Conservation (phyloP, 768 basidiomycete species). For the Leucocoprinus sp. region DNA sequence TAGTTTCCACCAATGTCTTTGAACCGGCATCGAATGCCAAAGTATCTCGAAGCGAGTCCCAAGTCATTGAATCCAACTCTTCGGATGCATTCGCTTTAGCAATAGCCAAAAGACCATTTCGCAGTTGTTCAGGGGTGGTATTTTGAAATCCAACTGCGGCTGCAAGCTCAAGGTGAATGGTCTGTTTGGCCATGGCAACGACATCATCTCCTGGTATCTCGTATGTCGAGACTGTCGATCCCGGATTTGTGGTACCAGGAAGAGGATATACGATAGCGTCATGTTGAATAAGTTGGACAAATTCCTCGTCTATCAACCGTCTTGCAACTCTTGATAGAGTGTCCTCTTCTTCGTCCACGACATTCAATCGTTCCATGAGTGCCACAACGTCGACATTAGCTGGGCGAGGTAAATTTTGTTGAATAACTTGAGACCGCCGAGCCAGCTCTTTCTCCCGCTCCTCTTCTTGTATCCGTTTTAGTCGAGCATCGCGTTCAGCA, state of each 20-base stretch:
- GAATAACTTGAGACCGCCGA: slow-evolving; percentile 73
- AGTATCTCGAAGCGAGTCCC: slow-evolving; percentile 60
- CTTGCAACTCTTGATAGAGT: slow-evolving; percentile 41
- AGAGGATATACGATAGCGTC: slow-evolving; percentile 84
- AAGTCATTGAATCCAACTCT: slow-evolving; percentile 41
- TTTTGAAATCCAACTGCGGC: slow-evolving; percentile 76
- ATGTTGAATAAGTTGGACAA: slow-evolving; percentile 73
- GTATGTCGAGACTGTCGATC: slow-evolving; percentile 62
- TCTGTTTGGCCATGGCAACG: slow-evolving; percentile 57
- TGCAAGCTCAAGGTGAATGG: slow-evolving; percentile 78
- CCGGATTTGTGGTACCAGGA: slow-evolving; percentile 77
- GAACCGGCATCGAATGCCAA: slow-evolving; percentile 54
- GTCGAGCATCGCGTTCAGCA: slow-evolving; percentile 77
- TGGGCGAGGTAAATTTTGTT: slow-evolving; percentile 78
- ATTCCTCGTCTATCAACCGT: slow-evolving; percentile 66
- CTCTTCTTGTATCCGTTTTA: slow-evolving; percentile 58
- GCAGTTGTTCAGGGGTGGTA: slow-evolving; percentile 71
- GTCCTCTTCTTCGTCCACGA: slow-evolving; percentile 38
- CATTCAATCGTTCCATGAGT: slow-evolving; percentile 52
- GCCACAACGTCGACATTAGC: slow-evolving; percentile 66
- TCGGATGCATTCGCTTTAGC: slow-evolving; percentile 54
- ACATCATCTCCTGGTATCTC: slow-evolving; percentile 70
- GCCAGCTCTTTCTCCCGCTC: slow-evolving; percentile 78
- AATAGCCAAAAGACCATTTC: slow-evolving; percentile 62
- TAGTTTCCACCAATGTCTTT: slow-evolving; percentile 60